Base-by-base conservation (phyloP, 345 rosid genomes). In the Tarenaya hassleriana region DNA sequence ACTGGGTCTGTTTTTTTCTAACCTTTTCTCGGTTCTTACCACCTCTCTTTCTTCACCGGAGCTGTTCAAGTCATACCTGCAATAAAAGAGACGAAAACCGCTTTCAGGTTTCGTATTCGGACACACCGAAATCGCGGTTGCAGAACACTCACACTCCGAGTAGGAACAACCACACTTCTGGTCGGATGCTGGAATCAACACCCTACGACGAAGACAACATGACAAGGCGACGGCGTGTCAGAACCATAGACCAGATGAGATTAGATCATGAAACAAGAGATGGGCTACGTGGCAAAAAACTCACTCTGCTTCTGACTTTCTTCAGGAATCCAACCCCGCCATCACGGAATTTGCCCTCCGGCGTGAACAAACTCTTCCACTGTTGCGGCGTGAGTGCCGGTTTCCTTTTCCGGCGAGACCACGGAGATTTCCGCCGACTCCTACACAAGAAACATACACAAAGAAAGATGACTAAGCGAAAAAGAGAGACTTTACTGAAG, bases 161-260 rank as follows among this genome's bases (percentile, higher is more conserved):
- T 40, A 94, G 97, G 69, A 88, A 94, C 0, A 97, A 97, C 99
- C 99, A 94, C 40, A 94, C 97, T 64, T 88, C 95, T 14, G 79
- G 54, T 56, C 97, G 76, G 64, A 94, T 82, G 74, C 73, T 78
- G 12, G 97, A 91, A 73, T 94, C 82, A 44, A 94, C 76, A 56
- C 99, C 99, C 99, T 94, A 41, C 64, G 77, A 47, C 15, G 38
- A n/a, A 63, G 43, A 12, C 29, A 38, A 48, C 52, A 49, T 16
- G 31, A 60, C 12, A 34, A 50, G 50, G 10, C 15, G 33, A 45
- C 6, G 37, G 41, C 39, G 16, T 56, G 27, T 31, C 42, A 55
- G 15, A 43, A 16, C 7, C 49, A 15, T 44, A 34, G 19, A 44
- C 13, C 41, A 39, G 16, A 37, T 15, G 57, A 45, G 53, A 16